Conservation (phyloP, 2,329 filamentous ascomycete species). For the Ophiostoma piceae region DNA sequence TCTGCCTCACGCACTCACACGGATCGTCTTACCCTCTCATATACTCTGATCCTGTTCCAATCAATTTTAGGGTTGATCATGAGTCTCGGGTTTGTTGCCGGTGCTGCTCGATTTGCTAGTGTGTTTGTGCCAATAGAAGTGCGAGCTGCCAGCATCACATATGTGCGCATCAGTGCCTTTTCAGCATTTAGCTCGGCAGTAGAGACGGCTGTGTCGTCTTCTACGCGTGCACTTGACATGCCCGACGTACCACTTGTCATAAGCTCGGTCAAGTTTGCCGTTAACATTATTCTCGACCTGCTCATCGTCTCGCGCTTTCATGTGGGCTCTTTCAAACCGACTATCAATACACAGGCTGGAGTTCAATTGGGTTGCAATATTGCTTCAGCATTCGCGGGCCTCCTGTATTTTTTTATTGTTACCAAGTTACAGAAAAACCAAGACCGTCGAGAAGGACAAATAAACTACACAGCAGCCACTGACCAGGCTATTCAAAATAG, state of each 20-base stretch:
- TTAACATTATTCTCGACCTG: conserved; percentile 64
- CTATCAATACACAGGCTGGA: conserved; percentile 58
- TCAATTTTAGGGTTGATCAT: conserved; percentile 52
- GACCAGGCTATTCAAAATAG: too few species aligned
- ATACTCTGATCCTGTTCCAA: conserved; percentile 61
- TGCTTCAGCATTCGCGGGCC: conserved; percentile 48
- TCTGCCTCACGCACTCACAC: conserved; percentile 46
- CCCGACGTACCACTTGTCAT: conserved; percentile 65
- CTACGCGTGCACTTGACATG: conserved; percentile 61
- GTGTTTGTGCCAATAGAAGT: conserved; percentile 60
- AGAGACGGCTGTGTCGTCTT: conserved; percentile 56
- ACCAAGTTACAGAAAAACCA: background rate
- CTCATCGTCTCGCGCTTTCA: conserved; percentile 63
- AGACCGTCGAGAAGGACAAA: too few species aligned
- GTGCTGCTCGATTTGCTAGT: conserved; percentile 50
- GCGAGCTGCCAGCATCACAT: conserved; percentile 52
- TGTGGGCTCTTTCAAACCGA: conserved; percentile 49
- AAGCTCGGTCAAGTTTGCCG: conserved; percentile 55
- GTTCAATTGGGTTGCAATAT: conserved; percentile 60
- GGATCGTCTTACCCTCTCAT: conserved; percentile 53
- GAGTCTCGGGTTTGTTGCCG: conserved; percentile 53
- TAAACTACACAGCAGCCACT: background rate
- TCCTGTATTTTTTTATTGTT: conserved; percentile 53
- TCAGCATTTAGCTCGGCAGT: conserved; percentile 57
- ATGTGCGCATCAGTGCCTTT: conserved; percentile 61